A percentile compares a stretch with the other conserved stretches of the same genome.
Conservation (phyloP, 2,329 filamentous ascomycete genomes). For the Huntiella decipiens region DNA sequence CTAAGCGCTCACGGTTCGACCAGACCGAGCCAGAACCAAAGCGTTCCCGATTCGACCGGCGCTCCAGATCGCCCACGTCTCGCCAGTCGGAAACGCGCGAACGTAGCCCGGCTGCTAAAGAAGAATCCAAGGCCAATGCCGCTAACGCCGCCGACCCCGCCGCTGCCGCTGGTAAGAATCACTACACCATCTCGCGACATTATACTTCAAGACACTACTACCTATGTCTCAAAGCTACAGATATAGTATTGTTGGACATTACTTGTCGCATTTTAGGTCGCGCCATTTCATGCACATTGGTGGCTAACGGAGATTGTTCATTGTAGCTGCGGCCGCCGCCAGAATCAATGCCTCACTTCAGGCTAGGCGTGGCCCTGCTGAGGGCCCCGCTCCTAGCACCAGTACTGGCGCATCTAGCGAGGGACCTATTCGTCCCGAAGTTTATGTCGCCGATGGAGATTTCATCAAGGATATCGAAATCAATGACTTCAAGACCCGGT, state of each 20-base stretch:
- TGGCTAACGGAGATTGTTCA: neutral
- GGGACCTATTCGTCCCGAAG: constrained; percentile 56
- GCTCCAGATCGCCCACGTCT: constrained; percentile 64
- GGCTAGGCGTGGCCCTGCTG: constrained; percentile 71
- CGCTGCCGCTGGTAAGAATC: constrained; percentile 50
- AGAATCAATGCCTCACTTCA: constrained; percentile 70
- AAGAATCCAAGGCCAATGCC: neutral
- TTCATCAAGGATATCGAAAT: constrained; percentile 98
- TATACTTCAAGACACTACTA: too few relatives aligned
- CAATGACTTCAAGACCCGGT: constrained; percentile 92
- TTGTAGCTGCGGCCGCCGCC: constrained; percentile 65
- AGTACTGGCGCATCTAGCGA: constrained; percentile 18
- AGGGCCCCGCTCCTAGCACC: constrained; percentile 59
- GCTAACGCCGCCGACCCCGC: constrained; percentile 39
- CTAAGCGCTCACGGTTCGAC: constrained; percentile 85
- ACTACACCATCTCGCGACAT: neutral
- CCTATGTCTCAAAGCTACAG: too few relatives aligned
- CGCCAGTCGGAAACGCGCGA: constrained; percentile 52
- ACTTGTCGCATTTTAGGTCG: too few relatives aligned
- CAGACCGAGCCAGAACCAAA: constrained; percentile 70
- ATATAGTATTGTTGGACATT: too few relatives aligned
- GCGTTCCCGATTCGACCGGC: constrained; percentile 73
- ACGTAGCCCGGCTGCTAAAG: constrained; percentile 43
- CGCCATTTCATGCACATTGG: too few relatives aligned
- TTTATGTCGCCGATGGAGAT: constrained; percentile 91